Base-by-base conservation (phyloP, 1,284 basidiomycete species). In the Coniferiporia weirii region DNA sequence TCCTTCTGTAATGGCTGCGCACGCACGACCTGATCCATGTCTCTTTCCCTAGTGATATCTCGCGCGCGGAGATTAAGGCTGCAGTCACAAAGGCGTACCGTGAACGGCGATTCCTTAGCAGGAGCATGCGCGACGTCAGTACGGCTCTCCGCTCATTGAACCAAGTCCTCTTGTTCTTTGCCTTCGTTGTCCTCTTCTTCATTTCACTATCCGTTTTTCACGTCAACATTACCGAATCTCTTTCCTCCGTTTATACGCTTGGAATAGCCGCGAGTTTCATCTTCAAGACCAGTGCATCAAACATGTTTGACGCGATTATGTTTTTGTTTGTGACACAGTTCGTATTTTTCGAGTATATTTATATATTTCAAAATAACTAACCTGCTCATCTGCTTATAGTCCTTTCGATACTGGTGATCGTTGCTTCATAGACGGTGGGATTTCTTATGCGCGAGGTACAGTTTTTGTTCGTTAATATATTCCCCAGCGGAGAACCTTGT, bases 271-370 rank as follows among this genome's bases (percentile, higher is more conserved):
- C 80, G 15, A 88, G 85, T 66, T 91, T 91, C 65, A 79, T 91
- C 62, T 91, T 91, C 77, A 89, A 87, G 73, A 81, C 77, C 64
- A 72, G 87, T 8, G 84, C 87, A 19, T 83, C 81, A 60, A 79
- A 75, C 59, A 83, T 83, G 44, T 91, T 91, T 66, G 88, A 90
- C 71, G 79, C 87, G 46, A 84, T 90, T 66, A 86, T 89, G 79
- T 87, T 90, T 68, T 70, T 90, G 64, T 91, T 90, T 69, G 87
- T 90, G 46, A 85, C 87, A 5, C 89, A 91, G 84, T 88, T 64
- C 60, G 83, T 75, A 19, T 36, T 55, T 22, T 38, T 20, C 51
- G 55, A 43, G 55, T 40, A 44, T 27, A 20, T 34, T n/a, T 52
- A 27, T 51, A 20, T 20, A 45, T n/a, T 48, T 12, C n/a, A n/a